Evolutionary conservation across 2,329 filamentous ascomycete species (phyloP).

Genomic region (Nigrograna mackinnonii): DNA sequence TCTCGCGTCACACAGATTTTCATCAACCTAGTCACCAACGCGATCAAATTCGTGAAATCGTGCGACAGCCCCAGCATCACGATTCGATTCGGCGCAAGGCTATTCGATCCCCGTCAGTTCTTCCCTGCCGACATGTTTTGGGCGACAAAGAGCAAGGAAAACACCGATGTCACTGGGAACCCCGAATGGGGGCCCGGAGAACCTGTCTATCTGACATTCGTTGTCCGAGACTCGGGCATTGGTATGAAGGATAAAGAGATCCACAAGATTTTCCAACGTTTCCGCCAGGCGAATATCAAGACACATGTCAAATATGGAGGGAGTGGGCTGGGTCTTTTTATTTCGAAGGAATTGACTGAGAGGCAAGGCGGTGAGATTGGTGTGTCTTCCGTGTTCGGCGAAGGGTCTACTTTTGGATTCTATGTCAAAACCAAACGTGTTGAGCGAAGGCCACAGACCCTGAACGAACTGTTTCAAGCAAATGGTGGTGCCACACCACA

Average conservation of each 20-base stretch:
- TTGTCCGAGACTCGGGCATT: conserved; percentile 45
- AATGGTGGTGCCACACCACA: conserved; percentile 10
- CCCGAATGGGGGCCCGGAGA: conserved; percentile 43
- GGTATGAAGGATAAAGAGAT: conserved; percentile 45
- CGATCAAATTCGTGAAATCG: conserved; percentile 46
- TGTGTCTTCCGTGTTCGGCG: conserved; percentile 40
- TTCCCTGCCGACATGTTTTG: conserved; percentile 34
- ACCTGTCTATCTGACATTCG: conserved; percentile 42
- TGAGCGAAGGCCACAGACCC: conserved; percentile 11
- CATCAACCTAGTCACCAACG: conserved; percentile 71
- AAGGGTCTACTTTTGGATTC: conserved; percentile 49
- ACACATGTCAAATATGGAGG: conserved; percentile 49
- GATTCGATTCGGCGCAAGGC: conserved; percentile 41
- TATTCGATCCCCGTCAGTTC: conserved; percentile 22
- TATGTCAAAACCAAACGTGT: conserved; percentile 43
- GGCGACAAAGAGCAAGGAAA: conserved; percentile 25
- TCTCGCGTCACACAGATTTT: conserved; percentile 68
- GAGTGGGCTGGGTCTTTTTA: conserved; percentile 50
- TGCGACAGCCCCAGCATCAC: conserved; percentile 38
- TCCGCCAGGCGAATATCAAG: conserved; percentile 37
- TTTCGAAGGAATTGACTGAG: conserved; percentile 50
- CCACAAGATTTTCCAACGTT: conserved; percentile 40
- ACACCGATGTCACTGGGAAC: conserved; percentile 24
- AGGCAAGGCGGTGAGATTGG: conserved; percentile 52
- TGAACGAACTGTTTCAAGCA: conserved; percentile 12